A percentile compares a stretch with the other conserved stretches of the same genome.
phyloP scores from a whole-genome alignment of 2,329 filamentous ascomycete genomes.

The Aspergillus bombycis region DNA sequence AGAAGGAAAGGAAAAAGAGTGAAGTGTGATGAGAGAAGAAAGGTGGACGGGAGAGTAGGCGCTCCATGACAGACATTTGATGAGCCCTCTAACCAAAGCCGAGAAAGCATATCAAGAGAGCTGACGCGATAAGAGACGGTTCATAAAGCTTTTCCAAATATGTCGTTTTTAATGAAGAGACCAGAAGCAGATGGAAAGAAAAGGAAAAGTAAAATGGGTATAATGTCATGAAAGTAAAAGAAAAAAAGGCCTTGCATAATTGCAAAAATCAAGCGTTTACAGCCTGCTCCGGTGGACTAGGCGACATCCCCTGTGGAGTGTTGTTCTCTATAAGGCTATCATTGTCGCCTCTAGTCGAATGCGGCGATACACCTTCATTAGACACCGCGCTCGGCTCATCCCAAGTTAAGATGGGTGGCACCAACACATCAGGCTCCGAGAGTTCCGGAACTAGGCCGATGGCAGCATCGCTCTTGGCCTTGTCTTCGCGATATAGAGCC shows the following conservation, averaged over 20 bases:
- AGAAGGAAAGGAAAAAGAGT: conserved; percentile 11
- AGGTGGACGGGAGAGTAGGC: neutral
- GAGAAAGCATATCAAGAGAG: neutral
- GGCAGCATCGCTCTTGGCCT: conserved; percentile 14
- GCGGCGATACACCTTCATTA: conserved; percentile 12
- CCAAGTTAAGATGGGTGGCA: conserved; percentile 4
- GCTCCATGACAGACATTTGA: neutral
- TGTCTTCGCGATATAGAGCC: conserved; percentile 15
- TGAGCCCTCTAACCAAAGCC: neutral
- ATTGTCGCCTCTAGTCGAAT: conserved; percentile 6
- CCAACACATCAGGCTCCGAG: conserved; percentile 4
- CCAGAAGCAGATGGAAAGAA: conserved; percentile 2
- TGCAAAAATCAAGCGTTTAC: conserved; percentile 29
- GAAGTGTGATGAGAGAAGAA: conserved; percentile 2
- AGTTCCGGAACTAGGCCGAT: conserved; percentile 6
- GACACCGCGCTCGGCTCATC: conserved; percentile 6
- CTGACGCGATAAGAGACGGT: neutral
- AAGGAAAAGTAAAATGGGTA: conserved; percentile 14
- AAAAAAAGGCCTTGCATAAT: neutral
- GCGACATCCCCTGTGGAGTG: conserved; percentile 23
- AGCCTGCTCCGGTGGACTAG: conserved; percentile 29
- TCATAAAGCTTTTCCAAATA: conserved; percentile 4
- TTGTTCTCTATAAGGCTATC: conserved; percentile 16
- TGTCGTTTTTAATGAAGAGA: conserved; percentile 9
- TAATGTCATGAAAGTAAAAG: conserved; percentile 16